A percentile compares a stretch with the other conserved stretches of the same genome.
Evolutionary conservation across 2,329 filamentous ascomycete species (phyloP).

Genomic region (Ramichloridium luteum): DNA sequence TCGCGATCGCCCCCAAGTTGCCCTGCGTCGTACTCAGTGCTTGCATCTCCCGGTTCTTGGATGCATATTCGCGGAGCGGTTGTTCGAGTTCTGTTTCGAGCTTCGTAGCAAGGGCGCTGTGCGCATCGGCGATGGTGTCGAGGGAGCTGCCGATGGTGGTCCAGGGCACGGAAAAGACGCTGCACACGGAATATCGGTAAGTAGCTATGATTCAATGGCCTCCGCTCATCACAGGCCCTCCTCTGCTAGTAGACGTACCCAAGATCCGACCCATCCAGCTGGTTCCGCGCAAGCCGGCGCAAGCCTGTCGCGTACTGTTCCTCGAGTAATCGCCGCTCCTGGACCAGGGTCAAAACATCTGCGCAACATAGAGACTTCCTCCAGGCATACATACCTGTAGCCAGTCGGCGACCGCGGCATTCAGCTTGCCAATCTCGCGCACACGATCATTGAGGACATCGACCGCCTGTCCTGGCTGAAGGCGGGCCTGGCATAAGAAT

Average conservation of each 20-base stretch:
- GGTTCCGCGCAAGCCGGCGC: slow-evolving; percentile 57
- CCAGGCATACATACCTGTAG: slow-evolving; percentile 56
- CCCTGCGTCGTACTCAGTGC: slow-evolving; percentile 69
- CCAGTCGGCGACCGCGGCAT: slow-evolving; percentile 90
- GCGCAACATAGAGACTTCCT: too few species aligned
- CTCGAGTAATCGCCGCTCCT: slow-evolving; percentile 90
- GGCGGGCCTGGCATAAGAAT: too few species aligned
- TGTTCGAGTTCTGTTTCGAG: slow-evolving; percentile 82
- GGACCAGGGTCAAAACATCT: too few species aligned
- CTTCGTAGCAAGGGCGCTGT: slow-evolving; percentile 65
- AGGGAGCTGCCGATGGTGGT: slow-evolving; percentile 70
- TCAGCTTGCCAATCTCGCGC: slow-evolving; percentile 73
- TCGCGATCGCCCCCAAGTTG: slow-evolving; percentile 70
- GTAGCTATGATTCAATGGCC: not conserved
- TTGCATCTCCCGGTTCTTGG: slow-evolving; percentile 60
- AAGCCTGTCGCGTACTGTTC: slow-evolving; percentile 76
- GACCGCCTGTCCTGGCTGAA: slow-evolving; percentile 73
- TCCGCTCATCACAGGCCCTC: too few species aligned
- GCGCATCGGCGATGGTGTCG: slow-evolving; percentile 69
- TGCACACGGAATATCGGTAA: too few species aligned
- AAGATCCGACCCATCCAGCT: slow-evolving; percentile 56
- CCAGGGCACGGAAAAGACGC: slow-evolving; percentile 85
- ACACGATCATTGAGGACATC: slow-evolving; percentile 75
- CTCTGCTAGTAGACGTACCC: too few species aligned
- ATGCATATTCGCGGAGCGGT: slow-evolving; percentile 64